Conservation (phyloP, 192 early-diverging fungal species). For the Umbelopsis vinacea region DNA sequence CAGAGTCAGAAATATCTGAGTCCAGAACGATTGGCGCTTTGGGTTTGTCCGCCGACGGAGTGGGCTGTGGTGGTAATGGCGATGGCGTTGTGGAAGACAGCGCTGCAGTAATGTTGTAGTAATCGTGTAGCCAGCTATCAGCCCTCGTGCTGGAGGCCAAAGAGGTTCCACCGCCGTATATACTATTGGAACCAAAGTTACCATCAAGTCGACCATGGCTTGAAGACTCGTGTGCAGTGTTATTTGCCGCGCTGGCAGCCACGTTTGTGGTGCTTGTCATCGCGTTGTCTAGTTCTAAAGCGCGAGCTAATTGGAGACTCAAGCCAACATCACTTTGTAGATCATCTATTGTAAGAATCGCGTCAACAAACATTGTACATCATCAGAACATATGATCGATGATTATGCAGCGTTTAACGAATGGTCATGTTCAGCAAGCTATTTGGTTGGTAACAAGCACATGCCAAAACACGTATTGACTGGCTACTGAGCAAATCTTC, state of each 20-base stretch:
- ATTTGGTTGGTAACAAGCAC: too few species aligned
- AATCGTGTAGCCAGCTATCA: not conserved
- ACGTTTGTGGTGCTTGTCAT: not conserved
- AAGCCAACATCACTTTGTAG: conserved; percentile 6
- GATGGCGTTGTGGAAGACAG: too few species aligned
- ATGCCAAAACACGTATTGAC: too few species aligned
- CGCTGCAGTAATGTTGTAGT: too few species aligned
- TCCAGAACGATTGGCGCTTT: not conserved
- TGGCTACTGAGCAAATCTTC: not conserved
- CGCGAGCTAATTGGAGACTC: not conserved
- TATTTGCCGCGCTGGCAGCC: not conserved
- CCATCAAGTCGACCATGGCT: not conserved
- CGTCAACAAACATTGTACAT: conserved; percentile 11
- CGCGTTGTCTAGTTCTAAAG: not conserved
- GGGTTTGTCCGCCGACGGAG: not conserved
- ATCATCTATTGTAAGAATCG: conserved; percentile 8
- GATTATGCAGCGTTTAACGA: not conserved
- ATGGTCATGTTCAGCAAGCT: not conserved
- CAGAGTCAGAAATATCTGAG: conserved; percentile 10
- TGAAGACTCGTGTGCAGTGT: not conserved
- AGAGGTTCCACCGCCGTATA: conserved; percentile 3
- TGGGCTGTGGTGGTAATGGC: not conserved
- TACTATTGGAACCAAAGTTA: conserved; percentile 34
- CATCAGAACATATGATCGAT: not conserved
- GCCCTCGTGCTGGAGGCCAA: not conserved